Percentiles rank a stretch among this genome's conserved stretches.
Conservation (phyloP, 106 monocot genomes). For the Allium fistulosum region DNA sequence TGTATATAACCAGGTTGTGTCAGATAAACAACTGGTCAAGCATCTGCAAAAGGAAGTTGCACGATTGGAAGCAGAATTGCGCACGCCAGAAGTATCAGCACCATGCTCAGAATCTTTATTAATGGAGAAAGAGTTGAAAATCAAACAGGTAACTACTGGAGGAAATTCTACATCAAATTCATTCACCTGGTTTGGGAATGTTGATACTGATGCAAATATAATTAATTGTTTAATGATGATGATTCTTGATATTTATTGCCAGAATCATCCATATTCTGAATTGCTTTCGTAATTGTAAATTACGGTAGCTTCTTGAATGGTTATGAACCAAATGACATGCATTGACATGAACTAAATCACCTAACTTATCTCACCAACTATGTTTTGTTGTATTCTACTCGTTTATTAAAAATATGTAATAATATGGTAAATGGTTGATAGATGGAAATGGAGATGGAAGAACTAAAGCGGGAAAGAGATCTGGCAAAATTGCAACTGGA, state of each 20-base stretch:
- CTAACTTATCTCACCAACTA: too few relatives aligned
- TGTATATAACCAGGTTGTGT: slow-evolving; percentile 52
- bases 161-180: background rate
- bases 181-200: too few relatives aligned
- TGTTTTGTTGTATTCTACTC: too few relatives aligned
- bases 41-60: slow-evolving; percentile 91
- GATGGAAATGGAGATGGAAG: slow-evolving; percentile 96
- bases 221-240: too few relatives aligned
- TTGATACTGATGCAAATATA: too few relatives aligned
- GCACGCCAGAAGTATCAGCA: slow-evolving; percentile 56
- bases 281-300: too few relatives aligned
- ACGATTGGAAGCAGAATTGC: slow-evolving; percentile 82
- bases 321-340: too few relatives aligned
- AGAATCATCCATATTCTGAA: too few relatives aligned
- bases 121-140: slow-evolving; percentile 77
- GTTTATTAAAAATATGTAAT: too few relatives aligned
- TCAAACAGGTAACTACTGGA: slow-evolving; percentile 48
- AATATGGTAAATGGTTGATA: slow-evolving; percentile 12
- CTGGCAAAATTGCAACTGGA: slow-evolving; percentile 50
- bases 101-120: slow-evolving; percentile 51
- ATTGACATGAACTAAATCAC: too few relatives aligned
- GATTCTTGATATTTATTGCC: too few relatives aligned
- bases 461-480: slow-evolving; percentile 79
- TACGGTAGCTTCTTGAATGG: too few relatives aligned
- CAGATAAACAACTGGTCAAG: slow-evolving; percentile 89